A percentile compares a stretch with the other conserved stretches of the same genome.
Evolutionary conservation across 202 grass and related monocot genomes (phyloP).

Genomic region (Panicum virgatum): DNA sequence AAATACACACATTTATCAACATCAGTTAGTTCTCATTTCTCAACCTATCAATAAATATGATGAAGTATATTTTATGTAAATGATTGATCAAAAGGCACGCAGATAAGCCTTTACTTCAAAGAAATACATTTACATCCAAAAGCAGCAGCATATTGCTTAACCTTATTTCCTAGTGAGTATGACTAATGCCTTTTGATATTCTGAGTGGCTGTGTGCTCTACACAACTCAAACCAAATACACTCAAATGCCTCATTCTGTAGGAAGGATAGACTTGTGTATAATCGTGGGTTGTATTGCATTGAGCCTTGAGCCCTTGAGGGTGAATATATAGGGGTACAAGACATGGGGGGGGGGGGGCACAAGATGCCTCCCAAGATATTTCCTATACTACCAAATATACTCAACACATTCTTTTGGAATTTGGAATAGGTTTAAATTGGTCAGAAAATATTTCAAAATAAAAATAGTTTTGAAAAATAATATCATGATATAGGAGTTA

Average conservation of each 20-base stretch:
- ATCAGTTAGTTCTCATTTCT: slow-evolving; percentile 22
- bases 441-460: neutral
- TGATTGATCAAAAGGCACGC: slow-evolving; percentile 5
- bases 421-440: neutral
- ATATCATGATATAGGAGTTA: neutral
- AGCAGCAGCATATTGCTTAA: neutral
- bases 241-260: neutral
- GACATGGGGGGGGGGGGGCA: too few species aligned
- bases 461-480: neutral
- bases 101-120: neutral
- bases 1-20: neutral
- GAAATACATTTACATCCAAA: neutral
- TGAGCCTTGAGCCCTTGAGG: too few species aligned
- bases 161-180: slow-evolving; percentile 24
- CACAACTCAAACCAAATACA: slow-evolving; percentile 3
- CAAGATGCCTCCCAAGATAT: too few species aligned
- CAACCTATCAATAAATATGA: slow-evolving; percentile 5
- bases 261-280: too few species aligned
- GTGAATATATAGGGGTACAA: too few species aligned
- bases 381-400: too few species aligned
- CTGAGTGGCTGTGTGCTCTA: neutral
- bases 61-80: too few species aligned
- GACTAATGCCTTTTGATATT: neutral
- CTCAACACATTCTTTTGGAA: too few species aligned
- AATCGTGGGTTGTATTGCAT: too few species aligned